Evolutionary conservation across 306 rosid genomes (phyloP).

Genomic region (Quercus parvula): DNA sequence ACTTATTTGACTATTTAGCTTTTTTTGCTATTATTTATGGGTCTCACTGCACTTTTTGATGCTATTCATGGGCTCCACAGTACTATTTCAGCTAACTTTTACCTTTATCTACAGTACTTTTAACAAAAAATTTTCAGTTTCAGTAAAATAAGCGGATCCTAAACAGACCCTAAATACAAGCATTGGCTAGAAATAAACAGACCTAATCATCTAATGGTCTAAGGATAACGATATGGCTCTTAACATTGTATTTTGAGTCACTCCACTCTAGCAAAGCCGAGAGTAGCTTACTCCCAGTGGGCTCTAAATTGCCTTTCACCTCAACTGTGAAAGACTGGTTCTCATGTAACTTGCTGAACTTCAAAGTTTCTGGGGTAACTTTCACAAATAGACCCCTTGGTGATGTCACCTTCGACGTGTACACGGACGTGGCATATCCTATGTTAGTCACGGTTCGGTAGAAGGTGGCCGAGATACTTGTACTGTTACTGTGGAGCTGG

Average conservation of each 20-base stretch:
- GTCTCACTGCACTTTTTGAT: no score
- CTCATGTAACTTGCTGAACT: constrained; percentile 32
- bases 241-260: constrained; percentile 55
- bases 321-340: constrained; percentile 50
- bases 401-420: constrained; percentile 52
- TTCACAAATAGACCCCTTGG: constrained; percentile 46
- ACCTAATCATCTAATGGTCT: constrained; percentile 5
- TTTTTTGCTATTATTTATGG: no score
- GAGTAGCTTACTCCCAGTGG: neutral
- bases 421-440: constrained; percentile 44
- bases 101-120: no score
- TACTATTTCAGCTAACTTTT: no score
- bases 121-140: no score
- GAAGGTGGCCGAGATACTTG: constrained; percentile 48
- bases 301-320: constrained; percentile 42
- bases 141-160: fast-evolving
- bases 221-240: constrained; percentile 49
- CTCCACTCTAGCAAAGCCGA: constrained; percentile 62
- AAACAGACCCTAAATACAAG: no score
- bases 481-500: constrained; percentile 11
- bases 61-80: no score
- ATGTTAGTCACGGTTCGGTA: constrained; percentile 59
- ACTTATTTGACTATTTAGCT: no score
- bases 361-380: constrained; percentile 50
- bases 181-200: neutral